Percentiles rank a stretch among this genome's conserved stretches.
phyloP scores from a whole-genome alignment of 108 stramenopile genomes.

The Fragilariopsis cylindrus region DNA sequence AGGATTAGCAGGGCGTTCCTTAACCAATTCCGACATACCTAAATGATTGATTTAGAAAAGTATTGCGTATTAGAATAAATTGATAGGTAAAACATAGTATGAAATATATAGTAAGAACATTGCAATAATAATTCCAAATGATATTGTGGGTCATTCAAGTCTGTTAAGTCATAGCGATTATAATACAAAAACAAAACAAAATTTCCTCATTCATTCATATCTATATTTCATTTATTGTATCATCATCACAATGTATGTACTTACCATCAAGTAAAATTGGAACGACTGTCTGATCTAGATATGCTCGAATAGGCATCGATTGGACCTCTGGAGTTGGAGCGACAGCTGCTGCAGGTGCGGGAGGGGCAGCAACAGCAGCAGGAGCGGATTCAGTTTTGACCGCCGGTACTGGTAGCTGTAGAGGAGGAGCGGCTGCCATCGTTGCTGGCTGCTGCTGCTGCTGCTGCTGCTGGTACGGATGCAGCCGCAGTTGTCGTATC shows the following conservation, averaged over 20 bases:
- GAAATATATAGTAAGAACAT: background rate
- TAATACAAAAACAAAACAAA: background rate
- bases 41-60: background rate
- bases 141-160: background rate
- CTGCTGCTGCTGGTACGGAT: constrained; percentile 20
- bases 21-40: constrained; percentile 98
- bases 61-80: too few species aligned
- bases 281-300: constrained; percentile 99
- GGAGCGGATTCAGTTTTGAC: background rate
- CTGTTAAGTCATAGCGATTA: too few species aligned
- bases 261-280: constrained; percentile 95
- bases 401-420: constrained; percentile 39
- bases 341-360: constrained; percentile 16
- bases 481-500: constrained; percentile 12
- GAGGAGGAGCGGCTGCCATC: constrained; percentile 32
- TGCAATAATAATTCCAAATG: background rate
- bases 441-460: constrained; percentile 41
- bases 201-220: background rate
- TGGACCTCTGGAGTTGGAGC: constrained; percentile 50
- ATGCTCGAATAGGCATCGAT: constrained; percentile 96
- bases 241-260: background rate
- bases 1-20: constrained; percentile 96
- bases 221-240: background rate
- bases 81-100: background rate
- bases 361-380: background rate